Percentiles rank a stretch among this genome's conserved stretches.
Conservation (phyloP, 1,139 yeast species). For the Taphrina pruni region DNA sequence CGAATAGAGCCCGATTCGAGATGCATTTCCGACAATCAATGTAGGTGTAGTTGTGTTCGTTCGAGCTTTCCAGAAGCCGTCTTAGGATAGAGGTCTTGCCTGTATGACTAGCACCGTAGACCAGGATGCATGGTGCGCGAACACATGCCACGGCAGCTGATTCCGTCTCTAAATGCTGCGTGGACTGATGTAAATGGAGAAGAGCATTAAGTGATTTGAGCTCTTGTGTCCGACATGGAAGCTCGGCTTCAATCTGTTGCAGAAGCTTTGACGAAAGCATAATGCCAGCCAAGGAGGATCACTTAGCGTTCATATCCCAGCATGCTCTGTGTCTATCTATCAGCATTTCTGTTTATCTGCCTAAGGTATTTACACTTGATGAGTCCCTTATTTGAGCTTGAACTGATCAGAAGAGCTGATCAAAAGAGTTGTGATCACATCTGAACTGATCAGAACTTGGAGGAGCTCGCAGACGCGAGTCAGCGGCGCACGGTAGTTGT, state of each 20-base stretch:
- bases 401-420: not conserved
- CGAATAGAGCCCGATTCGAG: conserved; percentile 19
- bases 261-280: conserved; percentile 13
- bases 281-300: not conserved
- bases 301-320: no score
- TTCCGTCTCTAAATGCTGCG: not conserved
- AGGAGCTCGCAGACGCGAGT: conserved; percentile 19
- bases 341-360: no score
- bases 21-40: conserved; percentile 22
- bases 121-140: conserved; percentile 16
- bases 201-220: conserved; percentile 13
- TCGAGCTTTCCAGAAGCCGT: conserved; percentile 3
- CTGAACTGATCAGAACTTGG: not conserved
- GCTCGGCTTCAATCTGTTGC: conserved; percentile 7
- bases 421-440: not conserved
- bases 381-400: no score
- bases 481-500: not conserved
- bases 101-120: conserved; percentile 27
- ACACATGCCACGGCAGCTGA: not conserved
- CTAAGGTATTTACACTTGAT: no score
- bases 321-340: no score
- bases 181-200: conserved; percentile 8
- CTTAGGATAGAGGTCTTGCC: conserved; percentile 21
- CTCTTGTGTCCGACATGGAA: conserved; percentile 12
- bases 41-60: conserved; percentile 2